Base-by-base conservation (phyloP, 2,329 filamentous ascomycete species). In the Ophiostoma ips region DNA sequence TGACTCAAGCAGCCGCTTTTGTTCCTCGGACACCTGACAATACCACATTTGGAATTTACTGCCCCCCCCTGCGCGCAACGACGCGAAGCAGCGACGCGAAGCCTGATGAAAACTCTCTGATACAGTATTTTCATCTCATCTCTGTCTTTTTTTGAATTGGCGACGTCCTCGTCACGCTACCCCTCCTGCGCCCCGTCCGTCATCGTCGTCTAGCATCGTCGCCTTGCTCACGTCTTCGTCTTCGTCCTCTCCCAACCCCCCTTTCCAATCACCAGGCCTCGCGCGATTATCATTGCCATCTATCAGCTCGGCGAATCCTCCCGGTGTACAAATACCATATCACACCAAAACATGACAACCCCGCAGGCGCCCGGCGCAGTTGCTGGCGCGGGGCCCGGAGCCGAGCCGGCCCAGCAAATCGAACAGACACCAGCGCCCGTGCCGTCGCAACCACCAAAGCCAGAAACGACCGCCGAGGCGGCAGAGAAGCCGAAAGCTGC, bases 1-100 rank as follows among this genome's bases (percentile, higher is more conserved):
- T 51, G 49, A 51, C 49, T 51, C 49, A 51, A 44, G 30, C 30
- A 34, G 33, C 21, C 21, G 44, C 40, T 16, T 30, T 21, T 43
- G 28, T 28, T 30, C 15, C 38, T 28, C 15, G 21, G 15, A 43
- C 35, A 30, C 21, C n/a, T 43, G 40, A 12, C 10, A 37, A 16
- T 12, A 43, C 5, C 7, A 6, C 5, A 9, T 21, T 16, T 15
- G 24, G 9, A n/a, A n/a, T 21, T 7, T 24, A 43, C 24, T 28
- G 9, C 40, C 16, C 5, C 9, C 8, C 30, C 10, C 11, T n/a
- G 24, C 12, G 30, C 15, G 16, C 7, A 8, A 43, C 21, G 40
- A 40, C 40, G 40, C 24, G 24, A 21, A 19, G 9, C 16, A 10
- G 5, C 4, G 15, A 15, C 21, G 28, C 24, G 19, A 19, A 24